A percentile compares a stretch with the other conserved stretches of the same genome.
Conservation (phyloP, 2,329 filamentous ascomycete species). For the Lachnellula suecica region DNA sequence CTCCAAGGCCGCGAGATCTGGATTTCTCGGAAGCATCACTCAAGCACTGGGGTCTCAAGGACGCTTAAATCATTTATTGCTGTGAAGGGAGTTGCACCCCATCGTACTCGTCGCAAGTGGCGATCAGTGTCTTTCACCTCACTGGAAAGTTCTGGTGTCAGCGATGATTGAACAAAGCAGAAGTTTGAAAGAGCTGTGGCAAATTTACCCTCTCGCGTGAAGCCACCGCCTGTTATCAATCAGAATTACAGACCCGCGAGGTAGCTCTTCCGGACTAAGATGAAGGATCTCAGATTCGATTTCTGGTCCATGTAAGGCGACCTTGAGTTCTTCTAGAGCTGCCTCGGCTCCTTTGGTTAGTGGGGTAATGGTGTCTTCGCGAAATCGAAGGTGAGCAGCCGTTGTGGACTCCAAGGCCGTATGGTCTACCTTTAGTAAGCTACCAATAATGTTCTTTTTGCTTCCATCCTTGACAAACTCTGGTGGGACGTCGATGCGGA, state of each 20-base stretch:
- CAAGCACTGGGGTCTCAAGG: no score
- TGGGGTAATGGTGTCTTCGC: conserved; percentile 32
- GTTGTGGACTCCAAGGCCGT: no score
- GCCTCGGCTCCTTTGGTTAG: conserved; percentile 24
- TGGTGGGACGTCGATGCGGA: conserved; percentile 28
- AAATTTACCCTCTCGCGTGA: conserved; percentile 34
- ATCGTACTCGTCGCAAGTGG: conserved; percentile 36
- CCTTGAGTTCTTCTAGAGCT: conserved; percentile 33
- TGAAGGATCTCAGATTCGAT: conserved; percentile 18
- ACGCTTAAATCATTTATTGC: no score
- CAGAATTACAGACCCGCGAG: conserved; percentile 32
- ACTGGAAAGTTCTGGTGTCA: background rate
- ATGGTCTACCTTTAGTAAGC: conserved; percentile 22
- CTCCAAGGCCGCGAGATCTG: no score
- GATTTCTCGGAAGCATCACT: no score
- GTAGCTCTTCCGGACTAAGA: conserved; percentile 27
- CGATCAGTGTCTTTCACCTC: conserved; percentile 35
- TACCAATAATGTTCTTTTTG: conserved; percentile 21
- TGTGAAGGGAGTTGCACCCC: conserved; percentile 28
- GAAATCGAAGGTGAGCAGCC: conserved; percentile 25
- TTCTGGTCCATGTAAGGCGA: conserved; percentile 14
- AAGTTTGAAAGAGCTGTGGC: no score
- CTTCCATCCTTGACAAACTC: conserved; percentile 33
- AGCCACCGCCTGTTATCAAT: conserved; percentile 38
- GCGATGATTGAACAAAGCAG: no score